Percentiles rank a stretch among this genome's conserved stretches.
Conservation (phyloP, 495 filamentous ascomycete genomes). For the Glarea lozoyensis region DNA sequence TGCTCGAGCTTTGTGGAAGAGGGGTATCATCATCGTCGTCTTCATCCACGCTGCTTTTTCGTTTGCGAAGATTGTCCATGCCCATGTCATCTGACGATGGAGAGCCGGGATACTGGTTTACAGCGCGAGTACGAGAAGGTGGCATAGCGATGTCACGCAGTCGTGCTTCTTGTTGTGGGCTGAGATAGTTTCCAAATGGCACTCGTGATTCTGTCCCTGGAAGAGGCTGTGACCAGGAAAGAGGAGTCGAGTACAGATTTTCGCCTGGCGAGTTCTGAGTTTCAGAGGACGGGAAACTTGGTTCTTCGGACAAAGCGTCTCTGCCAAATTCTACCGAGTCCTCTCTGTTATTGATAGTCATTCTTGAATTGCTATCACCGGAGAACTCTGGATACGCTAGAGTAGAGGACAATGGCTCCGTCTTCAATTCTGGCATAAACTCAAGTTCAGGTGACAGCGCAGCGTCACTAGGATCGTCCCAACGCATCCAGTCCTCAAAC, state of each 20-base stretch:
- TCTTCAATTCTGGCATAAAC: slow-evolving; percentile 17
- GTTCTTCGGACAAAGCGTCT: slow-evolving; percentile 7
- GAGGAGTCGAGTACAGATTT: slow-evolving; percentile 14
- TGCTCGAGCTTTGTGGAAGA: not conserved
- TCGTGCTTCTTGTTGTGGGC: slow-evolving; percentile 13
- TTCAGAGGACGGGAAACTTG: slow-evolving; percentile 14
- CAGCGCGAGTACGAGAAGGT: not conserved
- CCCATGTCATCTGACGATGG: slow-evolving; percentile 7
- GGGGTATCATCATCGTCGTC: slow-evolving; percentile 12
- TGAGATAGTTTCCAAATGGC: slow-evolving; percentile 2
- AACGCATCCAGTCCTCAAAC: slow-evolving; percentile 20
- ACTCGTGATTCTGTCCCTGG: not conserved
- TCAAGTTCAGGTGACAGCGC: slow-evolving; percentile 10
- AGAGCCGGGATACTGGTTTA: slow-evolving; percentile 6
- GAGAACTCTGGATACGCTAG: slow-evolving; percentile 9
- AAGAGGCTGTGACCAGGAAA: slow-evolving; percentile 12
- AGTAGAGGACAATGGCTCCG: slow-evolving; percentile 11
- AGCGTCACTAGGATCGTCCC: slow-evolving; percentile 17
- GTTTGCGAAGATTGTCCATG: slow-evolving; percentile 1
- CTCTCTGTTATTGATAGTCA: not conserved
- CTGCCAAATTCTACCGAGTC: slow-evolving; percentile 14
- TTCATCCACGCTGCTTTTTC: slow-evolving; percentile 15
- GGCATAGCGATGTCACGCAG: slow-evolving; percentile 18
- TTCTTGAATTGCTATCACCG: not conserved
- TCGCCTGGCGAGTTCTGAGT: slow-evolving; percentile 6